Evolutionary conservation across 371 early-diverging fungal genomes (phyloP).

Genomic region (Mucor mucedo): DNA sequence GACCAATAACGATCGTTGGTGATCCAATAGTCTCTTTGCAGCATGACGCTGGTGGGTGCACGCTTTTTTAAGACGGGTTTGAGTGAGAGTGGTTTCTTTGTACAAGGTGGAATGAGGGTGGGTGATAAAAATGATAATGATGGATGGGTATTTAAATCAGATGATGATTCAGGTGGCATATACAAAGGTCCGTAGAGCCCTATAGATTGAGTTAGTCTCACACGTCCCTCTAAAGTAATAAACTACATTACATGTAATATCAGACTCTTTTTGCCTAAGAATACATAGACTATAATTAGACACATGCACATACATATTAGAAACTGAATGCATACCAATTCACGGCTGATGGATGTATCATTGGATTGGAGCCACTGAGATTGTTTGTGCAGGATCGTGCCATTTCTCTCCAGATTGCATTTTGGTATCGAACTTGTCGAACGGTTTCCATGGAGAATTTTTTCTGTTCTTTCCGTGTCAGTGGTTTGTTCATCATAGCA

Average conservation of each 20-base stretch:
- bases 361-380: slow-evolving; percentile 30
- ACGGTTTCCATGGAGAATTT: slow-evolving; percentile 31
- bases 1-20: slow-evolving; percentile 25
- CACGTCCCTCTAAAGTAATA: too few relatives aligned
- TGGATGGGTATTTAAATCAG: slow-evolving; percentile 15
- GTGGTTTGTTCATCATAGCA: slow-evolving; percentile 18
- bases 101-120: not conserved
- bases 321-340: slow-evolving; percentile 35
- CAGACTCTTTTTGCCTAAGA: slow-evolving; percentile 45
- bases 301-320: not conserved
- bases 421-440: slow-evolving; percentile 38
- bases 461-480: slow-evolving; percentile 20
- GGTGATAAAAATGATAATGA: slow-evolving; percentile 13
- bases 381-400: slow-evolving; percentile 36
- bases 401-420: slow-evolving; percentile 52
- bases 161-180: slow-evolving; percentile 20
- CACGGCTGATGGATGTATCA: slow-evolving; percentile 41
- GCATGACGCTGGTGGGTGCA: not conserved
- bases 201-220: slow-evolving; percentile 6
- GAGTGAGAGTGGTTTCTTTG: not conserved
- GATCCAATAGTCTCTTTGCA: slow-evolving; percentile 18
- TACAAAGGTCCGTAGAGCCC: slow-evolving; percentile 51
- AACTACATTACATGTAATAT: slow-evolving; percentile 29
- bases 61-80: slow-evolving; percentile 20
- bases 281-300: not conserved